Evolutionary conservation across 495 filamentous ascomycete species (phyloP).

Genomic region (Neurospora tetraspora): DNA sequence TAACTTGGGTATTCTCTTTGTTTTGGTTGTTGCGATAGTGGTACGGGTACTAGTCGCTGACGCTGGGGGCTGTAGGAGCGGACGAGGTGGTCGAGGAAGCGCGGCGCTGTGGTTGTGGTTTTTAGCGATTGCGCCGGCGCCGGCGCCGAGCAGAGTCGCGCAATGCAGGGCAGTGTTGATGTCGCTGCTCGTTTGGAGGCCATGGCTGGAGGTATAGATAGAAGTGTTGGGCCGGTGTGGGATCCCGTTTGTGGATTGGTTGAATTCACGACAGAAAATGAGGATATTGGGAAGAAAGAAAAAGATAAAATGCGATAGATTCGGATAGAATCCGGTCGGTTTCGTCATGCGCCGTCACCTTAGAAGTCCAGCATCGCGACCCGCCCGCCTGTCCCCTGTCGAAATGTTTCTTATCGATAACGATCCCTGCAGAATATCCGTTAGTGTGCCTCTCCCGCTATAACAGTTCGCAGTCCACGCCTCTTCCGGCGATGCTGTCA

Average conservation of each 20-base stretch:
- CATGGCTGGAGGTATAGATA: constrained; percentile 1
- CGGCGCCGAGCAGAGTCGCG: constrained; percentile 9
- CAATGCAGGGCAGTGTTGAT: constrained; percentile 1
- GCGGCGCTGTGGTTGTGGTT: constrained; percentile 6
- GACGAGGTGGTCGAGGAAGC: not conserved
- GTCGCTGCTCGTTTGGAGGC: constrained; percentile 6
- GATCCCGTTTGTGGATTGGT: not conserved
- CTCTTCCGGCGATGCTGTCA: not conserved
- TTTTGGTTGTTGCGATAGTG: constrained; percentile 1
- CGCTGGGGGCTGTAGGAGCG: not conserved
- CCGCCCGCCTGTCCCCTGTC: not conserved
- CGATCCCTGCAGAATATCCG: not conserved
- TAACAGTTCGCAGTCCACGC: not conserved
- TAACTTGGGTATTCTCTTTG: not conserved
- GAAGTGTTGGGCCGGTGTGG: not conserved
- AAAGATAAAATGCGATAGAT: not conserved
- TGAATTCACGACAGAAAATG: not conserved
- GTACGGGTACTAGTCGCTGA: not conserved
- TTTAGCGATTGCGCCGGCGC: constrained; percentile 2
- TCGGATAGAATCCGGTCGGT: not conserved
- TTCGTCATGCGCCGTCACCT: not conserved
- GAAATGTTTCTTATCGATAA: constrained; percentile 4
- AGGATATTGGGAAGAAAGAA: not conserved
- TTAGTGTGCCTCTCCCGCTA: not conserved
- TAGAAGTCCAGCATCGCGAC: not conserved